Evolutionary conservation across 306 rosid genomes (phyloP).

Genomic region (Lablab purpureus): DNA sequence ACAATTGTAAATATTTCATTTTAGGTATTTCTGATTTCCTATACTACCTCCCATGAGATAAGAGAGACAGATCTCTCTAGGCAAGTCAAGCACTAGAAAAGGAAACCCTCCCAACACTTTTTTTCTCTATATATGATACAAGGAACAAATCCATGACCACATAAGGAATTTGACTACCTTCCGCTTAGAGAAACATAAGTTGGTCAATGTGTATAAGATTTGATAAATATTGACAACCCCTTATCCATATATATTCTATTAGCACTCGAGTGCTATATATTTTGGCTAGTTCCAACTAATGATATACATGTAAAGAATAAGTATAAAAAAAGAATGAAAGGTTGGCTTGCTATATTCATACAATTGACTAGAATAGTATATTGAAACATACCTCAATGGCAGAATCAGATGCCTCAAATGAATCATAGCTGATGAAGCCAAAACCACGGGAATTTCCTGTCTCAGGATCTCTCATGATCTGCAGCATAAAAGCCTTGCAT

Average conservation of each 20-base stretch:
- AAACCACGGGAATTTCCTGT: conserved; percentile 98
- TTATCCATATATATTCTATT: background rate
- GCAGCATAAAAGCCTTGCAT: conserved; percentile 36
- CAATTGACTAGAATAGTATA: conserved; percentile 29
- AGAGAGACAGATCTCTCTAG: background rate
- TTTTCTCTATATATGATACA: background rate
- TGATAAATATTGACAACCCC: background rate
- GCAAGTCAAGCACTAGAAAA: background rate
- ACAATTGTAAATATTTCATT: background rate
- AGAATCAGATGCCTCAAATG: conserved; percentile 97
- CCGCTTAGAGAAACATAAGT: background rate
- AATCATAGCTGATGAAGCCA: conserved; percentile 98
- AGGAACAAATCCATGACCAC: background rate
- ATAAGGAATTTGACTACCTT: no score
- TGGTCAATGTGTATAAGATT: background rate
- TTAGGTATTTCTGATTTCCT: background rate
- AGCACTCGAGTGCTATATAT: background rate
- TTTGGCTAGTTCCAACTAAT: background rate
- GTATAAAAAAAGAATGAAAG: conserved; percentile 32
- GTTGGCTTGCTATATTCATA: conserved; percentile 18
- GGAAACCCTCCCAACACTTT: background rate
- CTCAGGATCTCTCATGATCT: conserved; percentile 99
- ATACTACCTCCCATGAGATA: background rate
- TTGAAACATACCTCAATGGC: conserved; percentile 83
- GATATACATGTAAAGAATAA: conserved; percentile 11